These are phyloP conservation scores for Alisma plantagoaquatica DNA, from an alignment of 106 monocot genomes.

Conservation along the genomic window DNA sequence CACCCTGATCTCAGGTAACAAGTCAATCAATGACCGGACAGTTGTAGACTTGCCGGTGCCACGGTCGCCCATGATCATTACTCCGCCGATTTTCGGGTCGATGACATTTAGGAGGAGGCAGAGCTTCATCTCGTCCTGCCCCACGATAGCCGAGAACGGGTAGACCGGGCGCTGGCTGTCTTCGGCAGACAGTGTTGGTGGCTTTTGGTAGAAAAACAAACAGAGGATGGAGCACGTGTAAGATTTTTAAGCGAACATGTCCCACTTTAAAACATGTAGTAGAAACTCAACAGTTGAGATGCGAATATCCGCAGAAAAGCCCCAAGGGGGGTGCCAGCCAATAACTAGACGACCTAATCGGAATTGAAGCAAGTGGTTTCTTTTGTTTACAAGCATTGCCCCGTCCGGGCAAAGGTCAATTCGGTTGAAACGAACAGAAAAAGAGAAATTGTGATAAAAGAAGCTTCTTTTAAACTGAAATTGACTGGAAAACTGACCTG, in stretches of 20 bases:
- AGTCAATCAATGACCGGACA: slow-evolving; percentile 86
- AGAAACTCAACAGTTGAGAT: not conserved
- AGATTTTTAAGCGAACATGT: not conserved
- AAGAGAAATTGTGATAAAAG: too few species aligned
- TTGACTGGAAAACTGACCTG: not conserved
- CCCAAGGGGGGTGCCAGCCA: too few species aligned
- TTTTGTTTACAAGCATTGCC: too few species aligned
- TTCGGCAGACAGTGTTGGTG: slow-evolving; percentile 26
- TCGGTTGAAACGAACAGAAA: too few species aligned
- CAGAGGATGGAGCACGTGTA: too few species aligned
- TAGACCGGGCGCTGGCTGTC: slow-evolving; percentile 89
- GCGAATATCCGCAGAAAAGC: not conserved
- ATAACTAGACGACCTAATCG: too few species aligned
- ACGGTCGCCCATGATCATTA: slow-evolving; percentile 99
- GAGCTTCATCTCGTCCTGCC: slow-evolving; percentile 98
- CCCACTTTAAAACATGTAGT: not conserved
- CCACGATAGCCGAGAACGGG: slow-evolving; percentile 92
- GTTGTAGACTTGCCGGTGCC: slow-evolving; percentile 97
- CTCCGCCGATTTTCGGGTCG: slow-evolving; percentile 97
- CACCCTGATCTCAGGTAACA: slow-evolving; percentile 72
- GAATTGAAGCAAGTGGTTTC: too few species aligned
- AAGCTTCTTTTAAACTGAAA: not conserved
- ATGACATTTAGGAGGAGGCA: slow-evolving; percentile 95
- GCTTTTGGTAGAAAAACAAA: slow-evolving; percentile 15
- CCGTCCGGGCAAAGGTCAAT: too few species aligned